phyloP scores from a whole-genome alignment of 495 filamentous ascomycete species.

The Penicillium paradoxum region DNA sequence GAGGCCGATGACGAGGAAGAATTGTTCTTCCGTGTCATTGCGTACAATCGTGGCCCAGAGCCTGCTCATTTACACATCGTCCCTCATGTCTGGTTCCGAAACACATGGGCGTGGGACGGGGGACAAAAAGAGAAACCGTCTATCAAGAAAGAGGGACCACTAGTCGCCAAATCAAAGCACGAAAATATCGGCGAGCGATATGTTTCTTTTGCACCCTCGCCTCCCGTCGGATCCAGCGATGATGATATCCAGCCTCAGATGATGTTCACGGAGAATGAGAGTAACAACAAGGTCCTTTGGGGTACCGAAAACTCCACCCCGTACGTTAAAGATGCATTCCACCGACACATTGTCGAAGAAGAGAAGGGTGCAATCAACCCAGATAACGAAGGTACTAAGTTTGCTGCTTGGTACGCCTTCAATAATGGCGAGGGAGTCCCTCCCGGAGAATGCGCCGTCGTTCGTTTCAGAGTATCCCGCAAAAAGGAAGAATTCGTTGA shows the following conservation, averaged over 20 bases:
- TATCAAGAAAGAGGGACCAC: constrained; percentile 58
- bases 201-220: constrained; percentile 82
- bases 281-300: constrained; percentile 75
- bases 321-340: constrained; percentile 95
- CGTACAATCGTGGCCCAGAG: constrained; percentile 91
- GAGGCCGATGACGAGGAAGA: constrained; percentile 85
- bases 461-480: constrained; percentile 81
- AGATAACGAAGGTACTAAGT: constrained; percentile 74
- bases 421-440: constrained; percentile 80
- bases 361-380: constrained; percentile 82
- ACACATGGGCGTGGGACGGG: constrained; percentile 91
- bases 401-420: constrained; percentile 87
- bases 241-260: constrained; percentile 78
- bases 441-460: constrained; percentile 89
- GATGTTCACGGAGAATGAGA: constrained; percentile 94
- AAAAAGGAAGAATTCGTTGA: constrained; percentile 73
- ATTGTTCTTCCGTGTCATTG: constrained; percentile 88
- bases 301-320: constrained; percentile 67
- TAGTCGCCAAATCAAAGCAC: constrained; percentile 69
- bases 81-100: constrained; percentile 94
- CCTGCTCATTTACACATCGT: constrained; percentile 88
- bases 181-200: constrained; percentile 75
- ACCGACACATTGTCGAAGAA: constrained; percentile 75
- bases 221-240: constrained; percentile 68
- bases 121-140: constrained; percentile 70